These are phyloP conservation scores for Pyrenopolyporus hunteri DNA, from an alignment of 495 filamentous ascomycete genomes.

Conservation along the genomic window DNA sequence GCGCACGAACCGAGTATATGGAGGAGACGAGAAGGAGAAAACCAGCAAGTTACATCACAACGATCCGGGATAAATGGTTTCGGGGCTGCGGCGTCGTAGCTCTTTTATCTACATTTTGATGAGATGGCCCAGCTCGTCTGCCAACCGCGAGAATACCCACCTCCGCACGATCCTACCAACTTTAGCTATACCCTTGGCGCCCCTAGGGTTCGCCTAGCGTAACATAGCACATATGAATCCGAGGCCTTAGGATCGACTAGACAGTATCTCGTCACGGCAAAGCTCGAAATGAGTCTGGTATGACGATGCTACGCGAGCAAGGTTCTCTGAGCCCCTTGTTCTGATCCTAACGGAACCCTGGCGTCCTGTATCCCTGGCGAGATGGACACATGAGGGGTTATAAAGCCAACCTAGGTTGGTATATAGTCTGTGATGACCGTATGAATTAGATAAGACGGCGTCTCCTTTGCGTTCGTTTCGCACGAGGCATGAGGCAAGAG, in stretches of 20 bases:
- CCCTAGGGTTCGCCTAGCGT: too few relatives aligned
- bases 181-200: background rate
- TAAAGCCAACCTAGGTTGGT: too few relatives aligned
- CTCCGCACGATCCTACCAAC: constrained; percentile 19
- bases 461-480: too few relatives aligned
- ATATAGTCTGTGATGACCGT: too few relatives aligned
- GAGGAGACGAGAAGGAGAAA: background rate
- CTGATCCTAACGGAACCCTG: background rate
- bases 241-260: constrained; percentile 8
- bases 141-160: constrained; percentile 17
- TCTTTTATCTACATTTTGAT: constrained; percentile 5
- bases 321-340: background rate
- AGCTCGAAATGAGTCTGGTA: constrained; percentile 3
- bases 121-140: constrained; percentile 18
- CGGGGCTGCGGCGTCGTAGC: background rate
- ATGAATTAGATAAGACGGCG: too few relatives aligned
- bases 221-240: constrained; percentile 9
- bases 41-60: constrained; percentile 30
- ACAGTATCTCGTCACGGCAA: constrained; percentile 13
- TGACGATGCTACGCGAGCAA: constrained; percentile 17
- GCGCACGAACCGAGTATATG: too few relatives aligned
- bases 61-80: constrained; percentile 3
- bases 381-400: background rate
- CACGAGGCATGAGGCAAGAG: too few relatives aligned
- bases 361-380: constrained; percentile 8